These are phyloP conservation scores for Coemansia aciculifera DNA, from an alignment of 192 early-diverging fungal genomes.

Conservation along the genomic window DNA sequence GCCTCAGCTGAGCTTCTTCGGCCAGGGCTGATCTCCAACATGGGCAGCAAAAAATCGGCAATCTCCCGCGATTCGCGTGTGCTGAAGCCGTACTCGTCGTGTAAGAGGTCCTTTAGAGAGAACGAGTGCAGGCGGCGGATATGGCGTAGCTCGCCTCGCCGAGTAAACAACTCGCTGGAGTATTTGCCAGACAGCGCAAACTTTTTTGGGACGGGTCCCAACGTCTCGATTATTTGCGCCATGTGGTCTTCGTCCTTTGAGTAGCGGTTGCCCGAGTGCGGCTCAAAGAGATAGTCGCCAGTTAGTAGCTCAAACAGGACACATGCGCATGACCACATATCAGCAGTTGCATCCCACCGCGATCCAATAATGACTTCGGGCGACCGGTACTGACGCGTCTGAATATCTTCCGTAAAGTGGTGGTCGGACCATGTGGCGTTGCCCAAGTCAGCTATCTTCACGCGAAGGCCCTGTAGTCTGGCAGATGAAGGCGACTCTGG, in stretches of 20 bases:
- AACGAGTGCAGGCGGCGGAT: conserved; percentile 86
- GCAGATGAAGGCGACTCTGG: conserved; percentile 13
- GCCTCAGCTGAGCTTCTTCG: conserved; percentile 59
- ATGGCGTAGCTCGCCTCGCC: conserved; percentile 82
- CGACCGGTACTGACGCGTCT: conserved; percentile 95
- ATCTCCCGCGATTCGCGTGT: conserved; percentile 70
- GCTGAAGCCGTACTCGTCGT: conserved; percentile 84
- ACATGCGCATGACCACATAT: conserved; percentile 94
- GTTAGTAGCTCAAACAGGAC: conserved; percentile 94
- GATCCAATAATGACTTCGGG: conserved; percentile 94
- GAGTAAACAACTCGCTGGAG: conserved; percentile 84
- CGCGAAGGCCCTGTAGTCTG: conserved; percentile 54
- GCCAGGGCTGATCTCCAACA: conserved; percentile 67
- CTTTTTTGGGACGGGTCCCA: conserved; percentile 80
- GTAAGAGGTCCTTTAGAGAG: conserved; percentile 77
- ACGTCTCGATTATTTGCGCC: conserved; percentile 92
- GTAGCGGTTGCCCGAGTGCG: conserved; percentile 77
- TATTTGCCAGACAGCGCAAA: conserved; percentile 84
- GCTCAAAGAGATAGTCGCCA: conserved; percentile 94
- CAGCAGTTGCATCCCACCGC: conserved; percentile 80
- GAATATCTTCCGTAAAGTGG: conserved; percentile 95
- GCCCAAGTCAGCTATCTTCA: conserved; percentile 96
- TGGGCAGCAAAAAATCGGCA: conserved; percentile 80
- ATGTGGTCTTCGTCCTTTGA: conserved; percentile 96
- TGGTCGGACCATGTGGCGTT: conserved; percentile 96